Base-by-base conservation (phyloP, 441 rosid genomes). In the Iberis amara region DNA sequence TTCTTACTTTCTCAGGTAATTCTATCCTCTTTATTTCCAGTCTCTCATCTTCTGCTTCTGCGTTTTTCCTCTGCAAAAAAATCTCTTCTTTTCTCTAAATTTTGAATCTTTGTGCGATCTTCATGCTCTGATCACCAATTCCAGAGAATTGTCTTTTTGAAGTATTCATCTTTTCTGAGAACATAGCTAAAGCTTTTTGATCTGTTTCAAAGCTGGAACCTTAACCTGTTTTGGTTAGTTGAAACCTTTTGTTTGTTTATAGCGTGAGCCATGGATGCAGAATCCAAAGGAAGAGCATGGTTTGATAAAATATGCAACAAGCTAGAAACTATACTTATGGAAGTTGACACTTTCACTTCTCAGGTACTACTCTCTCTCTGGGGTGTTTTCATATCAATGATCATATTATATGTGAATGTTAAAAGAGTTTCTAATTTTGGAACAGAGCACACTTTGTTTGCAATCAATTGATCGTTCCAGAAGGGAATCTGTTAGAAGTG, bases 221-320 rank as follows among this genome's bases (percentile, higher is more conserved):
- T 10, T 59, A n/a, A 5, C 21, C 21, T 1, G 21, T 39, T 40
- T 39, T 9, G 11, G 23, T 47, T 46, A 32, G 26, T 38, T 56
- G 11, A 10, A 41, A 41, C 10, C 21, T 55, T 35, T 14, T 5
- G 26, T 9, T 7, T 32, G 26, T 56, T 1, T 61, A 7, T 55
- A 63, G 68, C 6, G 57, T 63, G 43, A 55, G 1, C 9, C 6
- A 78, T 78, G 92, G 82, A 70, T 65, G 43, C 68, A 23, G 78
- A 75, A 42, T 62, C 44, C 11, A 83, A 75, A 64, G 75, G 77
- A 65, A 70, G 67, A 38, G 56, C 79, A 18, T 87, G 85, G 94
- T 75, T 79, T 52, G 86, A 88, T 50, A 73, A 76, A 55, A 65
- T 87, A 45, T 80, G 56, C 64, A 76, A 79, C 79, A 87, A 79